Evolutionary conservation across 176 grass and related monocot species (phyloP), one percentile per base, ranked within the genome.

Genomic region (Avena eriantha): DNA sequence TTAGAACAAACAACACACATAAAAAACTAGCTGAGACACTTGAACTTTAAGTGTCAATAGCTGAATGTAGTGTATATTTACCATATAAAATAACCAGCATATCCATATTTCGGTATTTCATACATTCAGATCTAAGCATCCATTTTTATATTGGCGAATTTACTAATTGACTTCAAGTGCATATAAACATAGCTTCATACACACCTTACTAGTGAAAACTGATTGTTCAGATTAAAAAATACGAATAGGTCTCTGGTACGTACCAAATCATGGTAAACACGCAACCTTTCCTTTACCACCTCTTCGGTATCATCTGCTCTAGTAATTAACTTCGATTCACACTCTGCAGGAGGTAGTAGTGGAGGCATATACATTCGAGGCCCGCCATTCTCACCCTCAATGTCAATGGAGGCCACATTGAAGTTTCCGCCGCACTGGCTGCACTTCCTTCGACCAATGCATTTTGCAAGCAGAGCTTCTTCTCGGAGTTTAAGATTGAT

Each of bases 361-460:
- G 97, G 94, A 69, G 97, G 89, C 97, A 99, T 96, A 87, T 79
- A 90, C 78, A 99, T 96, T 75, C 87, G 85, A 80, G 97, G 87
- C 13, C 35, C 75, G 1, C 94, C 92, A 90, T 94, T 90, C 69
- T 94, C 89, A 45, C 94, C 92, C 83, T 99, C 95, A 72, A 94
- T 94, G 65, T 99, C 89, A 22, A 99, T 96, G 24, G 89, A 78
- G 7, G 94, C 97, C 34, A 99, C 82, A 83, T 99, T 99, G 87
- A 93, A 96, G 69, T 99, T 99, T 29, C 92, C 94, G 19, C 94
- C 94, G 49, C 97, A 96, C 33, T 94, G 88, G 83, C 90, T 94
- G 80, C 97, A 99, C 81, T 94, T 96, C 79, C 97, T 93, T 91
- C 97, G 91, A 47, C 97, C 97, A 83, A 99, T 64, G 60, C 97